These are phyloP conservation scores for Hemileia vastatrix DNA, from an alignment of 1,284 basidiomycete species.

Conservation along the genomic window DNA sequence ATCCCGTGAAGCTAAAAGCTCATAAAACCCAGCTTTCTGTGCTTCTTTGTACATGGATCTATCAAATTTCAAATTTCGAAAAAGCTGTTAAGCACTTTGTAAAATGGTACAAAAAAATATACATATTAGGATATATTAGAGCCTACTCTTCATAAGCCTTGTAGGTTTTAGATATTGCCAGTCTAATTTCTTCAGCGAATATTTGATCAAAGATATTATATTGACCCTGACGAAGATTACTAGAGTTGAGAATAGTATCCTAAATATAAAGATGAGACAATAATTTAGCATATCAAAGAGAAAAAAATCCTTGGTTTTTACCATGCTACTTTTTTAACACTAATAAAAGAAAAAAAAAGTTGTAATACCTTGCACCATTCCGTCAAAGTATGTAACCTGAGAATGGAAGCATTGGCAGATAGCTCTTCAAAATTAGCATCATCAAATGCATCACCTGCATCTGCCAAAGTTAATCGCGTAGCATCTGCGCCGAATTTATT, in stretches of 20 bases:
- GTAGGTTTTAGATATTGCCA: constrained; percentile 69
- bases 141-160: constrained; percentile 67
- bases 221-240: constrained; percentile 44
- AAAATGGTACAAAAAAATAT: neutral
- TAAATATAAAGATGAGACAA: neutral
- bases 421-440: constrained; percentile 99
- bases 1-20: constrained; percentile 81
- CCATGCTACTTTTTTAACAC: neutral
- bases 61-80: constrained; percentile 24
- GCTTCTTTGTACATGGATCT: constrained; percentile 94
- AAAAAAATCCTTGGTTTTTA: neutral
- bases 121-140: neutral
- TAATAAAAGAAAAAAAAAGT: neutral
- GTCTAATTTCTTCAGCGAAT: constrained; percentile 86
- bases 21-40: constrained; percentile 90
- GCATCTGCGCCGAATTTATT: constrained; percentile 88
- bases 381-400: constrained; percentile 82
- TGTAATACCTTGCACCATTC: constrained; percentile 74
- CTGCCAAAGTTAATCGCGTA: constrained; percentile 81
- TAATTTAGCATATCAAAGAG: neutral
- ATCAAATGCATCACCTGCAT: constrained; percentile 94
- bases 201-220: constrained; percentile 64
- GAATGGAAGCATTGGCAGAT: constrained; percentile 92
- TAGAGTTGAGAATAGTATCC: constrained; percentile 14
- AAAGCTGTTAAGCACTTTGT: neutral